Evolutionary conservation across 495 filamentous ascomycete genomes (phyloP).

Genomic region (Penicillium cinerascens): DNA sequence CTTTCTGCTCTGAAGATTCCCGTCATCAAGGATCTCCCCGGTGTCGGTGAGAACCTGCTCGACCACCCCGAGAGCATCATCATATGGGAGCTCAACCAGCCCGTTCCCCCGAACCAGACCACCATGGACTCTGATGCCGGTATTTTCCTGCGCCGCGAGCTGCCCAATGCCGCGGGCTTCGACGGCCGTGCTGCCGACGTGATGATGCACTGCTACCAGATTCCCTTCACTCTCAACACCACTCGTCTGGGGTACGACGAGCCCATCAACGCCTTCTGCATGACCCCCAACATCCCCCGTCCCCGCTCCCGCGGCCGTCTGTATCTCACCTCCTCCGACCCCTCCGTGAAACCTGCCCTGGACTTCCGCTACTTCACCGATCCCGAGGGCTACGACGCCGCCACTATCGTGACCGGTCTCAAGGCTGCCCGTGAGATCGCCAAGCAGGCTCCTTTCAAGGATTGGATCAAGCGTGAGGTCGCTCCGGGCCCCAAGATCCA

Average conservation of each 20-base stretch:
- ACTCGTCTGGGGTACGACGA: constrained; percentile 69
- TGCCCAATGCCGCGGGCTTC: constrained; percentile 56
- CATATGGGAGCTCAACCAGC: constrained; percentile 78
- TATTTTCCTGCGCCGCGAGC: constrained; percentile 74
- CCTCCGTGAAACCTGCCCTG: constrained; percentile 70
- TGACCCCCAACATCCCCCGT: constrained; percentile 87
- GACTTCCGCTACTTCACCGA: constrained; percentile 91
- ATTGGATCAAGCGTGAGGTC: constrained; percentile 77
- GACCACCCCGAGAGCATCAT: constrained; percentile 78
- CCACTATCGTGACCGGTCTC: constrained; percentile 75
- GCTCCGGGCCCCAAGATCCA: constrained; percentile 67
- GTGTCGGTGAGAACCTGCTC: constrained; percentile 75
- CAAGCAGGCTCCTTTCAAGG: constrained; percentile 65
- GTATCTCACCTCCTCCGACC: constrained; percentile 68
- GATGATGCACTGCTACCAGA: constrained; percentile 94
- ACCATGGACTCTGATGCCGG: constrained; percentile 85
- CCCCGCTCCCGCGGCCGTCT: constrained; percentile 70
- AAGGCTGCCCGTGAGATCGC: constrained; percentile 69
- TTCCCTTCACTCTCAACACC: constrained; percentile 73
- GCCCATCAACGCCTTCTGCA: constrained; percentile 78
- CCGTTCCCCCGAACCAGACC: constrained; percentile 71
- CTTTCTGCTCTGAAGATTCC: constrained; percentile 63
- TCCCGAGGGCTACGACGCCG: constrained; percentile 76
- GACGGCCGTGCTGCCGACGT: constrained; percentile 71
- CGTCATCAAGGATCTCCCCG: constrained; percentile 67